phyloP scores from a whole-genome alignment of 164 flowering plant species.

The Vitis riparia region DNA sequence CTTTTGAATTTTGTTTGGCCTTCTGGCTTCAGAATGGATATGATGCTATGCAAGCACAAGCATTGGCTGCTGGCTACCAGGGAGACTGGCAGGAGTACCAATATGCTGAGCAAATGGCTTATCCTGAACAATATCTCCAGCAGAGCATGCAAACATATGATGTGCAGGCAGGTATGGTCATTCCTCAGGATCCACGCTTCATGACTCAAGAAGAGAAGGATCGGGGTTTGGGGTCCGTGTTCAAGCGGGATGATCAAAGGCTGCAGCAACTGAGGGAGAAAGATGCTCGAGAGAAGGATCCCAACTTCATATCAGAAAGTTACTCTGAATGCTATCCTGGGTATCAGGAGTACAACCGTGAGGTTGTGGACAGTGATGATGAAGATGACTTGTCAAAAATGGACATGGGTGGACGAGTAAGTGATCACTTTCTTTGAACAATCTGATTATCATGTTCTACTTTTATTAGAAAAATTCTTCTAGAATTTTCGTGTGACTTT shows the following conservation, averaged over 20 bases:
- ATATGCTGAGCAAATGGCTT: conserved; percentile 82
- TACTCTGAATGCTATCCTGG: conserved; percentile 99
- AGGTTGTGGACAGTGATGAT: conserved; percentile 89
- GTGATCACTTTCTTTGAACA: conserved; percentile 9
- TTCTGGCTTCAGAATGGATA: conserved; percentile 68
- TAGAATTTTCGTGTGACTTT: too few species aligned
- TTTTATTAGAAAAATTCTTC: too few species aligned
- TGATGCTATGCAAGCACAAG: conserved; percentile 72
- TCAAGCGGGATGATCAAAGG: conserved; percentile 94
- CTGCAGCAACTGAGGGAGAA: conserved; percentile 93
- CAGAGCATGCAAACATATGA: conserved; percentile 63
- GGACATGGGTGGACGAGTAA: conserved; percentile 99
- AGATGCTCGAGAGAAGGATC: conserved; percentile 97
- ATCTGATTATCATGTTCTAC: too few species aligned
- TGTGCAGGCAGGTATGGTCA: conserved; percentile 39
- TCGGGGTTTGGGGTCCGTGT: conserved; percentile 96
- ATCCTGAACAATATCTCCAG: conserved; percentile 82
- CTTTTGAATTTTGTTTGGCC: background rate
- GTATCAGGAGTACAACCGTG: conserved; percentile 95
- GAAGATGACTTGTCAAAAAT: conserved; percentile 95
- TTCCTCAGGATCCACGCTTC: conserved; percentile 69
- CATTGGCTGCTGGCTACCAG: conserved; percentile 63
- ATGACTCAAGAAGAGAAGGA: conserved; percentile 99
- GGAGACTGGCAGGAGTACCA: conserved; percentile 92
- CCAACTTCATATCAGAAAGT: conserved; percentile 95